Evolutionary conservation across 1,139 yeast genomes (phyloP), one percentile per base, ranked within the genome.

Genomic region (Zygoascus sp.): DNA sequence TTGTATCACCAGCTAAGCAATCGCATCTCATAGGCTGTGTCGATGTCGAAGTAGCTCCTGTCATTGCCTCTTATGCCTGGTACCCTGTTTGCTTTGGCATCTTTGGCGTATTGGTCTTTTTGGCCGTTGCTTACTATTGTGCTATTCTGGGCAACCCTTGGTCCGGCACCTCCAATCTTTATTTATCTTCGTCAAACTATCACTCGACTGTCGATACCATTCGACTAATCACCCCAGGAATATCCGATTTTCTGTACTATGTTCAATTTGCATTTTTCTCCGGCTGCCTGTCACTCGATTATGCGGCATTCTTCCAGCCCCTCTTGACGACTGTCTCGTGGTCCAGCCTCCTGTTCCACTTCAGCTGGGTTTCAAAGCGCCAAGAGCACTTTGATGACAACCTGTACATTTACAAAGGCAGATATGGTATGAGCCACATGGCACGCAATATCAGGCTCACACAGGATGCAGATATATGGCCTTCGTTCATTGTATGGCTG

Each of bases 271-370:
- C 80, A 1, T 69, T 79, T 37, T 78, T 80, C 58, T 67, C 42
- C 48, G 79, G 76, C 2, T 81, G 80, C 3, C 65, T 83, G 35
- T 75, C 76, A 53, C 60, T 83, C 23, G 67, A 70, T 28, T 83
- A 78, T 55, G 89, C 90, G 0, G 86, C 85, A 0, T 81, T 77
- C 57, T 77, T 73, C 51, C 83, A 77, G 55, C 85, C 85, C 0
- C 62, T 78, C 10, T 63, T 80, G 40, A 55, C 70, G 2, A 58
- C 67, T 1, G 50, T 66, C 10, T 57, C 72, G 17, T 74, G 78
- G 78, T 58, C 66, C 10, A 51, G 62, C 20, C 55, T 67, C 32
- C 52, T 64, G 42, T 66, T 66, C 47, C 59, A 58, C 22, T 48
- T 50, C 41, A 57, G 59, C 28, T 56, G 61, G 40, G 62, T 56